These are phyloP conservation scores for Calocera viscosa DNA, from an alignment of 768 basidiomycete species.

Conservation along the genomic window DNA sequence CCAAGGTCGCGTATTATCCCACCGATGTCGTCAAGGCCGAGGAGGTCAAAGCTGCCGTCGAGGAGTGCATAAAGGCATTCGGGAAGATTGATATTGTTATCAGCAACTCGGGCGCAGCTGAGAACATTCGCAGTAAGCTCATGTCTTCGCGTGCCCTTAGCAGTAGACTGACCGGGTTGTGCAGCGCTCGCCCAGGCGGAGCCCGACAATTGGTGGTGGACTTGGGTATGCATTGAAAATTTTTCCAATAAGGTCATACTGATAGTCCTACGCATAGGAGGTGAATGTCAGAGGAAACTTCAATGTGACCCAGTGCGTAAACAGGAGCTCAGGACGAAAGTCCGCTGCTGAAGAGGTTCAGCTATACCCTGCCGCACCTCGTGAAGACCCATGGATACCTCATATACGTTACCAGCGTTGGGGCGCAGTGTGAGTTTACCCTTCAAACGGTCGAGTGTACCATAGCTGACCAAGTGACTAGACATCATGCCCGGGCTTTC, in stretches of 20 bases:
- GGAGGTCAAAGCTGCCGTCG: conserved; percentile 21
- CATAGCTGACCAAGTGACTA: no score
- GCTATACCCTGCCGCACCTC: conserved; percentile 11
- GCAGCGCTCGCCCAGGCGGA: conserved; percentile 13
- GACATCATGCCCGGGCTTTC: no score
- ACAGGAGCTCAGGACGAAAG: neutral
- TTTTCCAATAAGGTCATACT: no score
- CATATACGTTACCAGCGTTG: conserved; percentile 4
- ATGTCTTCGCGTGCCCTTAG: no score
- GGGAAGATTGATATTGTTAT: conserved; percentile 24
- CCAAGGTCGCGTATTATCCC: conserved; percentile 9
- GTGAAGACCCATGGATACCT: conserved; percentile 12
- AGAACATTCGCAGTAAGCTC: neutral
- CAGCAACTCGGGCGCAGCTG: conserved; percentile 21
- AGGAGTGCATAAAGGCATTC: conserved; percentile 19
- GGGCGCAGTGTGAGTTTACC: conserved; percentile 11
- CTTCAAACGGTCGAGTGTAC: no score
- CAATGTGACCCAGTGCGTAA: conserved; percentile 18
- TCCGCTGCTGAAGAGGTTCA: neutral
- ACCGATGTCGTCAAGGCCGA: conserved; percentile 22
- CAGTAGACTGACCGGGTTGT: neutral
- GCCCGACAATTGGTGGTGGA: conserved; percentile 21
- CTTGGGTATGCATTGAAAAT: no score
- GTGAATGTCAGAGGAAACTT: conserved; percentile 21
- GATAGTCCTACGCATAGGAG: conserved; percentile 18